phyloP scores from a whole-genome alignment of 192 early-diverging fungal species.

The Coemansia nantahalensis region DNA sequence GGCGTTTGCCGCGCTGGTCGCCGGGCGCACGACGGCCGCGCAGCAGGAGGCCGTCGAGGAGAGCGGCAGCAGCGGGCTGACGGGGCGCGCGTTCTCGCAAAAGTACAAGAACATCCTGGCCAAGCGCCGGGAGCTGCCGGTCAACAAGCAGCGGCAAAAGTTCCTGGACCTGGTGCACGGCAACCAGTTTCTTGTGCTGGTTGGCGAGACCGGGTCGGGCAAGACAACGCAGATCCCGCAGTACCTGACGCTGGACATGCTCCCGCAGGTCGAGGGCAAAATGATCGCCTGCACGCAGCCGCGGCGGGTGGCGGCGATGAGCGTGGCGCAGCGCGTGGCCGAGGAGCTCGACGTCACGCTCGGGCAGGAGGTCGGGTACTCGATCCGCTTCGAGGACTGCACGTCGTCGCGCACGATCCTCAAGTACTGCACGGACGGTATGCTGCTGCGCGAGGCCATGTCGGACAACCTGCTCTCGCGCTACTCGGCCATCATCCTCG shows the following conservation, averaged over 20 bases:
- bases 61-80: slow-evolving; percentile 75
- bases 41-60: slow-evolving; percentile 81
- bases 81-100: slow-evolving; percentile 69
- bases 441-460: slow-evolving; percentile 98
- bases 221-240: slow-evolving; percentile 99
- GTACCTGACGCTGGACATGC: slow-evolving; percentile 86
- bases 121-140: slow-evolving; percentile 86
- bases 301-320: slow-evolving; percentile 99
- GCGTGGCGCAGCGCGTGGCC: slow-evolving; percentile 96
- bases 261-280: slow-evolving; percentile 84
- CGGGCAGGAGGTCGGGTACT: slow-evolving; percentile 97
- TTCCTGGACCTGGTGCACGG: slow-evolving; percentile 91
- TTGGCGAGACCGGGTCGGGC: slow-evolving; percentile 97
- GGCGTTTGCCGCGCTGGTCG: slow-evolving; percentile 34
- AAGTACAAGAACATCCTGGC: slow-evolving; percentile 85
- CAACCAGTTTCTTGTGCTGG: slow-evolving; percentile 93
- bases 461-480: slow-evolving; percentile 79
- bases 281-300: slow-evolving; percentile 99
- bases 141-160: slow-evolving; percentile 87
- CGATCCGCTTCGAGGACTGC: slow-evolving; percentile 97
- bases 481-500: slow-evolving; percentile 95
- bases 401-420: slow-evolving; percentile 81
- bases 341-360: slow-evolving; percentile 93
- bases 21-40: slow-evolving; percentile 61
- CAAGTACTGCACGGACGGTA: slow-evolving; percentile 99